Evolutionary conservation across 2,329 filamentous ascomycete genomes (phyloP).

Genomic region (Septoria petroselini): DNA sequence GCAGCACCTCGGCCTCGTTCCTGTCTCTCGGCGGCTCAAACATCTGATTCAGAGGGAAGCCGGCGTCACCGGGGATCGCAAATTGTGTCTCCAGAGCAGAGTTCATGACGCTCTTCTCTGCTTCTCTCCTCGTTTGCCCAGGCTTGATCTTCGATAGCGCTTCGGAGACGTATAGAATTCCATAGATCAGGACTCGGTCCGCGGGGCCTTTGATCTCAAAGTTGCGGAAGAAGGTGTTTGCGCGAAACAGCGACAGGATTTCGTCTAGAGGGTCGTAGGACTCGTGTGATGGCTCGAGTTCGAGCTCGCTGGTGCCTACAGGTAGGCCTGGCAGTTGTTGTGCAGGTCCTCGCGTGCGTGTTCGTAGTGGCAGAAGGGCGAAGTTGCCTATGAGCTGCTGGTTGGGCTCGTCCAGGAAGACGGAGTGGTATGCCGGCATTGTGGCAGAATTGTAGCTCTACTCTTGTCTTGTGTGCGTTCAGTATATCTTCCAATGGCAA

Average conservation of each 20-base stretch:
- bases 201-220: conserved; percentile 98
- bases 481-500: neutral
- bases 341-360: conserved; percentile 90
- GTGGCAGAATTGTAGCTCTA: conserved; percentile 4
- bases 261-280: conserved; percentile 97
- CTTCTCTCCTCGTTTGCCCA: conserved; percentile 61
- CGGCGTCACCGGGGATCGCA: conserved; percentile 87
- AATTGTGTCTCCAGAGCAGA: conserved; percentile 90
- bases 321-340: conserved; percentile 67
- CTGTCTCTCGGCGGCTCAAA: conserved; percentile 85
- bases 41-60: conserved; percentile 92
- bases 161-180: conserved; percentile 91
- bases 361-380: conserved; percentile 88
- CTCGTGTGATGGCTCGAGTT: conserved; percentile 75
- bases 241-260: conserved; percentile 85
- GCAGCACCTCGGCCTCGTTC: conserved; percentile 82
- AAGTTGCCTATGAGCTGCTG: conserved; percentile 78
- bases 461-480: no score
- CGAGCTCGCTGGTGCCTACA: conserved; percentile 54
- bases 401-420: conserved; percentile 81
- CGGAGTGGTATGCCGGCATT: conserved; percentile 80
- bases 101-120: conserved; percentile 79
- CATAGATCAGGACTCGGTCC: conserved; percentile 92
- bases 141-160: conserved; percentile 85
- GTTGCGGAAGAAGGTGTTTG: conserved; percentile 98